Evolutionary conservation across 2,329 filamentous ascomycete species (phyloP), one percentile per base, ranked within the genome.

Genomic region (Alternaria gansuensis): DNA sequence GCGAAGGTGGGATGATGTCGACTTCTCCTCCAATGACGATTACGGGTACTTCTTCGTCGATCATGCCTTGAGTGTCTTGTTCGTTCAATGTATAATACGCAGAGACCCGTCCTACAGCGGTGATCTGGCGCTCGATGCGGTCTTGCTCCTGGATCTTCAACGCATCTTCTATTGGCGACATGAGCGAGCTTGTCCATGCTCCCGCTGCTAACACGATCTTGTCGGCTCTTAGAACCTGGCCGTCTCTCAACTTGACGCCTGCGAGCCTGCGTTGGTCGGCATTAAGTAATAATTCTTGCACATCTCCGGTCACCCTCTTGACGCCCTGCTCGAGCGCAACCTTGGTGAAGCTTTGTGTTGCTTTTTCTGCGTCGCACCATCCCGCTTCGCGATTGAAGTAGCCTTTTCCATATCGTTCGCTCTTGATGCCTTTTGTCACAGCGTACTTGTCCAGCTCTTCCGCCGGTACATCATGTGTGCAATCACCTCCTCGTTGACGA

Each of bases 51-150:
- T 37, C 79, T 72, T 56, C 86, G 82, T 66, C 78, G 75, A 51
- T 81, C 69, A 66, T 81, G 79, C 46, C 37, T 23, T 56, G 66
- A 0, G 65, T 62, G 61, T 88, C 83, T 10, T 77, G 75, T 1
- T 81, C 76, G 5, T 81, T 79, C 6, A 89, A 79, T 33, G 81
- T 79, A 26, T 84, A 83, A 75, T 87, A 85, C 0, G 84, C 86
- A 0, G 85, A 85, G 3, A 83, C 83, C 14, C 88, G 84, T 1
- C 85, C 87, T 0, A 86, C 85, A 4, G 87, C 86, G 41, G 80
- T 77, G 17, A 83, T 77, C 63, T 89, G 87, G 28, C 82, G 75
- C 54, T 85, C 80, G 26, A 82, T 76, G 48, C 82, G 78, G 26
- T 83, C 75, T 2, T 80, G 76, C 2, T 82, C 81, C 43, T 79